Evolutionary conservation across 2,329 filamentous ascomycete genomes (phyloP).

Genomic region (Beauveria brongniartii): DNA sequence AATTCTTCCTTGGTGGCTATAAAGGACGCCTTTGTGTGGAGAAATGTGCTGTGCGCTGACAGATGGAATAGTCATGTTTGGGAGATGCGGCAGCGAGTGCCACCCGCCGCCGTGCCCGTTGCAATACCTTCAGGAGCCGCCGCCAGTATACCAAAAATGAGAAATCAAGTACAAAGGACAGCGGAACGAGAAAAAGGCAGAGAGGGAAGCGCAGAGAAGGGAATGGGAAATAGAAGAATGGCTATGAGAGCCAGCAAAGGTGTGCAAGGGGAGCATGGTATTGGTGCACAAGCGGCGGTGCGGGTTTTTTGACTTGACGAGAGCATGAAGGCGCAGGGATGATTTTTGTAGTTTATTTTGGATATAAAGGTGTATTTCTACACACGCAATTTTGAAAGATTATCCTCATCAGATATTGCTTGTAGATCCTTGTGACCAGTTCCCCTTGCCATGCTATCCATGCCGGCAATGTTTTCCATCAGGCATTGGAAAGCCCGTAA

Average conservation of each 20-base stretch:
- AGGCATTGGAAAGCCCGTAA: no score
- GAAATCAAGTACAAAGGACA: not conserved
- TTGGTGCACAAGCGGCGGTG: not conserved
- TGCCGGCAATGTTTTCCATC: no score
- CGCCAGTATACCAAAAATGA: constrained; percentile 25
- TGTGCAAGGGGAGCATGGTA: not conserved
- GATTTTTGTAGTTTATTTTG: not conserved
- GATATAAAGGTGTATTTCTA: not conserved
- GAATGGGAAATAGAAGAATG: not conserved
- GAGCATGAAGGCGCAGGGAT: not conserved
- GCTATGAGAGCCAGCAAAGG: not conserved
- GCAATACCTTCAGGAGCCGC: constrained; percentile 29
- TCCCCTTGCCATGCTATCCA: no score
- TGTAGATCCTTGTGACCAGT: no score
- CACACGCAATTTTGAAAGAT: no score
- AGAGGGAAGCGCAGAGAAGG: not conserved
- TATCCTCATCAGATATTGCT: not conserved
- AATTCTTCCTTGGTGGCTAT: not conserved
- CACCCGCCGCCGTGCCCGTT: constrained; percentile 30
- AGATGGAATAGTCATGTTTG: constrained; percentile 26
- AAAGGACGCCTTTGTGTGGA: no score
- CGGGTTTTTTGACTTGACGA: not conserved
- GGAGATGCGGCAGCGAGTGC: constrained; percentile 18
- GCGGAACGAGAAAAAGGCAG: not conserved
- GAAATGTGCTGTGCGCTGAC: not conserved